A percentile compares a stretch with the other conserved stretches of the same genome.
Evolutionary conservation across 208 protist genomes (phyloP).

Genomic region (Sergeia podlipaevii): DNA sequence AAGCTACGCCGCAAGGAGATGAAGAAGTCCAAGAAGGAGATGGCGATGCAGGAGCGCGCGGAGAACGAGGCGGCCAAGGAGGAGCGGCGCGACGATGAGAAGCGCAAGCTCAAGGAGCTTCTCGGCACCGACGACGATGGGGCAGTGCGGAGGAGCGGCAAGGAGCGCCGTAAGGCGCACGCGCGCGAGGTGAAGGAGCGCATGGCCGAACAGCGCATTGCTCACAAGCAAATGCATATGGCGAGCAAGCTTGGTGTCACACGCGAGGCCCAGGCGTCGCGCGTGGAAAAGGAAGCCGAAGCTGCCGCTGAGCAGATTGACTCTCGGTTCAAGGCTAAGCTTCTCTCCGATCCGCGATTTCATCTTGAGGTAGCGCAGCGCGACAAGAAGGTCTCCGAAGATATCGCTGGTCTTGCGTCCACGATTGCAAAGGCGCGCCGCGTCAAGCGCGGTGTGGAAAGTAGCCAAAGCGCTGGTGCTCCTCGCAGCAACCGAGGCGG

Average conservation of each 20-base stretch:
- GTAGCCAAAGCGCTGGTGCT: not conserved
- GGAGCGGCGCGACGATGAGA: constrained; percentile 34
- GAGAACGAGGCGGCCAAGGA: constrained; percentile 34
- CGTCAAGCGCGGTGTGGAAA: constrained; percentile 24
- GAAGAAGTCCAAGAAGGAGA: constrained; percentile 85
- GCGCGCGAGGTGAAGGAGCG: constrained; percentile 64
- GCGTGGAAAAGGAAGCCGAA: constrained; percentile 29
- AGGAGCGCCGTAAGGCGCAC: constrained; percentile 74
- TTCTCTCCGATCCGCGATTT: constrained; percentile 84
- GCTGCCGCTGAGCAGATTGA: constrained; percentile 57
- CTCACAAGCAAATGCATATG: constrained; percentile 65
- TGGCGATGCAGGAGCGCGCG: constrained; percentile 60
- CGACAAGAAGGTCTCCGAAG: constrained; percentile 57
- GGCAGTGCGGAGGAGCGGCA: constrained; percentile 39
- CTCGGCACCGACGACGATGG: constrained; percentile 53
- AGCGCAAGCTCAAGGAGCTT: constrained; percentile 47
- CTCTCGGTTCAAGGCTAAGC: constrained; percentile 71
- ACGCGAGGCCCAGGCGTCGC: constrained; percentile 27
- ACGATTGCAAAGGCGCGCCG: constrained; percentile 68
- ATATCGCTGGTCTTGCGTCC: constrained; percentile 64
- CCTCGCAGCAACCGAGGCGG: not conserved
- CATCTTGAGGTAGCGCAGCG: constrained; percentile 75
- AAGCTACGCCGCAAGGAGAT: constrained; percentile 80
- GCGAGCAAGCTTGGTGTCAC: constrained; percentile 58
- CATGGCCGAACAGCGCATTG: constrained; percentile 57